A percentile compares a stretch with the other conserved stretches of the same genome.
These are phyloP conservation scores for Leucosporidium yakuticum DNA, from an alignment of 768 basidiomycete genomes.

Conservation along the genomic window DNA sequence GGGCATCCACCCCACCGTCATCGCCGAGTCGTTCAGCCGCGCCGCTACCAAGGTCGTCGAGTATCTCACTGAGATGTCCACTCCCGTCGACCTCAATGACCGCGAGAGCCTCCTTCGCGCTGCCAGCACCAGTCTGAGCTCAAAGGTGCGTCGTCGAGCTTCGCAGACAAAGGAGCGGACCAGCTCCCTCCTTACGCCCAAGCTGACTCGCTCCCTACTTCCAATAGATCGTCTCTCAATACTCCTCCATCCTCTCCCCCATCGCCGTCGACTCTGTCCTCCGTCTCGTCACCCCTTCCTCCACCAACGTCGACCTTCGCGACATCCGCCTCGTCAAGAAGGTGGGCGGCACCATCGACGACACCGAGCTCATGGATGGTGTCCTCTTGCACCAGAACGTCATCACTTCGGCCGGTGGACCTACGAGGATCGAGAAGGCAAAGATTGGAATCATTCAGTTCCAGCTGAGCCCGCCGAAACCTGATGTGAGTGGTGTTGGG, in stretches of 20 bases:
- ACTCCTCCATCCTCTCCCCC: slow-evolving; percentile 94
- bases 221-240: slow-evolving; percentile 91
- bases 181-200: neutral
- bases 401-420: slow-evolving; percentile 80
- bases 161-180: neutral
- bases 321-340: slow-evolving; percentile 97
- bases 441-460: slow-evolving; percentile 98
- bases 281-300: slow-evolving; percentile 77
- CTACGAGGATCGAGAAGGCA: slow-evolving; percentile 92
- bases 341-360: slow-evolving; percentile 97
- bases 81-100: slow-evolving; percentile 84
- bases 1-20: slow-evolving; percentile 89
- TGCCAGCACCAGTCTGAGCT: slow-evolving; percentile 90
- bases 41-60: slow-evolving; percentile 91
- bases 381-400: slow-evolving; percentile 97
- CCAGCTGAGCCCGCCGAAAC: slow-evolving; percentile 94
- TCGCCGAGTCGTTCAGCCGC: slow-evolving; percentile 89
- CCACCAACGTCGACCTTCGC: slow-evolving; percentile 83
- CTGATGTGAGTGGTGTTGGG: slow-evolving; percentile 51
- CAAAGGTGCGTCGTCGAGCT: slow-evolving; percentile 52
- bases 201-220: neutral
- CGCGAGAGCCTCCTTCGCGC: slow-evolving; percentile 77
- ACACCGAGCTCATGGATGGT: slow-evolving; percentile 86
- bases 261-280: slow-evolving; percentile 97
- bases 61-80: slow-evolving; percentile 84